phyloP scores from a whole-genome alignment of 2,329 filamentous ascomycete genomes.

The Neonectria hederae region DNA sequence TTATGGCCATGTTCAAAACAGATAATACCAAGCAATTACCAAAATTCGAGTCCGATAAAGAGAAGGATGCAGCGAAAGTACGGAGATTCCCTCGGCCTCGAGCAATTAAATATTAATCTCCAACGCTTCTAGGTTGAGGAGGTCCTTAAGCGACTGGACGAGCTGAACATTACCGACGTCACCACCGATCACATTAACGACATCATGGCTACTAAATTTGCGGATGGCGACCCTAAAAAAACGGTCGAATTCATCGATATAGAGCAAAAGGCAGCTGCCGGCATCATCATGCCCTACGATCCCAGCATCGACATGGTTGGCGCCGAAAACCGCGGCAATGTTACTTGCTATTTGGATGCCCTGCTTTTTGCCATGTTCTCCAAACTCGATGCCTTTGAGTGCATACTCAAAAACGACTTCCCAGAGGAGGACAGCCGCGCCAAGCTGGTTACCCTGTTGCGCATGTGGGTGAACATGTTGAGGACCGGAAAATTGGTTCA shows the following conservation, averaged over 20 bases:
- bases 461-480: conserved; percentile 94
- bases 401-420: conserved; percentile 84
- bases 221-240: conserved; percentile 75
- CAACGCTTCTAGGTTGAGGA: conserved; percentile 51
- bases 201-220: conserved; percentile 68
- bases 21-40: conserved; percentile 63
- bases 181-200: conserved; percentile 66
- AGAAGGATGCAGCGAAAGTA: conserved; percentile 56
- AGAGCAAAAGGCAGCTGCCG: conserved; percentile 82
- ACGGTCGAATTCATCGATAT: conserved; percentile 81
- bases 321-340: conserved; percentile 83
- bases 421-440: conserved; percentile 72
- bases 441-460: conserved; percentile 79
- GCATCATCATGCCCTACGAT: conserved; percentile 79
- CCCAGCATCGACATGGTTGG: conserved; percentile 78
- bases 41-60: conserved; percentile 58
- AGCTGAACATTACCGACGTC: conserved; percentile 57
- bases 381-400: conserved; percentile 88
- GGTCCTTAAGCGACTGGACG: conserved; percentile 52
- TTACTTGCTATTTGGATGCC: conserved; percentile 95
- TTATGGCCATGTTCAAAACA: conserved; percentile 71
- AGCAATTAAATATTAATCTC: conserved; percentile 27
- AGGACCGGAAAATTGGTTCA: conserved; percentile 86
- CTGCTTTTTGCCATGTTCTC: conserved; percentile 97
- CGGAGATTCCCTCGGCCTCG: conserved; percentile 15